Percentiles rank a stretch among this genome's conserved stretches.
Evolutionary conservation across 2,329 filamentous ascomycete genomes (phyloP).

Genomic region (Beauveria australis): DNA sequence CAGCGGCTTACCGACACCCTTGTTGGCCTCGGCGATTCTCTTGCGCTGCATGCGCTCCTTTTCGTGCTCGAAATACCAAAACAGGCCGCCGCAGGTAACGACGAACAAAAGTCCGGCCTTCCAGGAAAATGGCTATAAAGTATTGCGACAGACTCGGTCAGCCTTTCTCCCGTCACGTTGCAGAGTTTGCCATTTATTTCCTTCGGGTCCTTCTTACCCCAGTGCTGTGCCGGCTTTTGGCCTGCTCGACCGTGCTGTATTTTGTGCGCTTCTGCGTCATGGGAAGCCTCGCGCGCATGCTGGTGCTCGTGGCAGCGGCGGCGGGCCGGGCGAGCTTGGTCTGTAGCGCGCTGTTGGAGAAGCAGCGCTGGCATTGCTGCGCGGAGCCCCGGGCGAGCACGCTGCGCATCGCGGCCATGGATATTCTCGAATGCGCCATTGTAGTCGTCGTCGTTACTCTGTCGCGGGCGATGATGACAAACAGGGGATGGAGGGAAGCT

Average conservation of each 20-base stretch:
- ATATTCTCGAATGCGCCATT: slow-evolving; percentile 32
- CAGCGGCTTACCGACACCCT: slow-evolving; percentile 86
- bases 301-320: slow-evolving; percentile 18
- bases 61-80: slow-evolving; percentile 88
- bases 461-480: background rate
- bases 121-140: slow-evolving; percentile 80
- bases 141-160: slow-evolving; percentile 6
- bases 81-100: slow-evolving; percentile 63
- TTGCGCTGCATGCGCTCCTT: slow-evolving; percentile 86
- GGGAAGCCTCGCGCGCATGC: slow-evolving; percentile 26
- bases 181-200: background rate
- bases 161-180: slow-evolving; percentile 4
- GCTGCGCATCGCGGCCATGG: slow-evolving; percentile 28
- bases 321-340: slow-evolving; percentile 28
- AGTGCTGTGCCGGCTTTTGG: slow-evolving; percentile 48
- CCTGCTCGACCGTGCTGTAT: slow-evolving; percentile 49
- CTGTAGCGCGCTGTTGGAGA: slow-evolving; percentile 28
- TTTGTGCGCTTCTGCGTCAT: slow-evolving; percentile 32
- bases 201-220: slow-evolving; percentile 33
- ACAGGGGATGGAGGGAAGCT: background rate
- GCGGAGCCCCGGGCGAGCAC: slow-evolving; percentile 23
- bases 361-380: slow-evolving; percentile 35
- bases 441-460: background rate
- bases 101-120: slow-evolving; percentile 84
- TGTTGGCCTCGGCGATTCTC: slow-evolving; percentile 81